These are phyloP conservation scores for Crucibulum parvulum DNA, from an alignment of 1,284 basidiomycete genomes.

Conservation along the genomic window DNA sequence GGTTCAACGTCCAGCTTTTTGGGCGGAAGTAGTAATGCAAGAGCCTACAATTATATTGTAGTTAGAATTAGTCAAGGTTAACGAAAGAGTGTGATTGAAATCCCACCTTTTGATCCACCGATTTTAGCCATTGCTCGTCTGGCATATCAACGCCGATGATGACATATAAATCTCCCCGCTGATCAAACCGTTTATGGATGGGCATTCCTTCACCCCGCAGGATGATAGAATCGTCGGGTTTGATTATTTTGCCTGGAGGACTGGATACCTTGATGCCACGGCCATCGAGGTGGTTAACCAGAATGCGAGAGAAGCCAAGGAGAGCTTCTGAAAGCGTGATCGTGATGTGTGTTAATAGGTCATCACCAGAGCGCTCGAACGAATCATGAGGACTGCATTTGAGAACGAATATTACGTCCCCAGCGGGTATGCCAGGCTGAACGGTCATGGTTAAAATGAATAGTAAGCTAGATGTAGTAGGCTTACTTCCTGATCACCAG, in stretches of 20 bases:
- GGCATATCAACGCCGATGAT: constrained; percentile 90
- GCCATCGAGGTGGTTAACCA: constrained; percentile 90
- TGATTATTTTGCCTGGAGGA: constrained; percentile 79
- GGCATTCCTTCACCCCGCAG: constrained; percentile 91
- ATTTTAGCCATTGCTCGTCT: constrained; percentile 68
- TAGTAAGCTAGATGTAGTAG: neutral
- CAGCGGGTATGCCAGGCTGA: constrained; percentile 83
- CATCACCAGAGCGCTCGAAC: constrained; percentile 83
- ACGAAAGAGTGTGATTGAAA: neutral
- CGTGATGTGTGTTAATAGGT: constrained; percentile 77
- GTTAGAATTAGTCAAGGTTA: constrained; percentile 1
- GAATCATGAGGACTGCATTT: constrained; percentile 73
- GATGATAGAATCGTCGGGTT: constrained; percentile 75
- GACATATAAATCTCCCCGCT: constrained; percentile 85
- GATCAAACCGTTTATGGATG: constrained; percentile 65
- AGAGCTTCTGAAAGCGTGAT: constrained; percentile 94
- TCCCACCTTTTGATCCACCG: constrained; percentile 62
- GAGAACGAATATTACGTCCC: constrained; percentile 90
- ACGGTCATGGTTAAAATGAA: constrained; percentile 12
- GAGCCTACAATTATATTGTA: constrained; percentile 48
- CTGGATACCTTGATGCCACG: constrained; percentile 81
- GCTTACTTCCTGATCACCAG: constrained; percentile 88
- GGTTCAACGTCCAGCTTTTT: constrained; percentile 79
- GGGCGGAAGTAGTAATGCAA: constrained; percentile 72
- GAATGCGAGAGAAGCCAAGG: constrained; percentile 87